Base-by-base conservation (phyloP, 257 asterid genomes). In the Anisodus tanguticus region DNA sequence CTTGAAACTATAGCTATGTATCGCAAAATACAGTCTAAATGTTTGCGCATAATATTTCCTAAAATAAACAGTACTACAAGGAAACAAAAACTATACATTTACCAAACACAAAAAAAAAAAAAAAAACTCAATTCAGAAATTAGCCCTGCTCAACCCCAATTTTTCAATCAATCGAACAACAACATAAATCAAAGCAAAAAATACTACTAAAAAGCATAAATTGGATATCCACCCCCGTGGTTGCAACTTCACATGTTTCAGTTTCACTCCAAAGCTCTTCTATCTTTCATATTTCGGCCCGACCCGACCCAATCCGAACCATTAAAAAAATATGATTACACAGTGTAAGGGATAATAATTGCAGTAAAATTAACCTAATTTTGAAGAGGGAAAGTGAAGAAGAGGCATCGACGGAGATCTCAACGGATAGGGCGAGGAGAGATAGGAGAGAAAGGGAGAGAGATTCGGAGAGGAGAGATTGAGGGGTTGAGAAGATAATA, bases 341-440 rank as follows among this genome's bases (percentile, higher is more conserved):
- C 12, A n/a, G 47, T 13, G 26, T 58, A 54, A 9, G n/a, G 10
- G 26, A 49, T 10, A 55, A 76, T 8, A 79, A 9, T 58, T 70
- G 80, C 37, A 45, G 81, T 54, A 85, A 77, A 53, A 77, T 5
- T 13, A 53, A 93, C 99, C 98, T 95, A 88, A 96, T 88, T 81
- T 71, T 84, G 89, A 93, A 94, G n/a, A 90, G 90, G 82, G 93
- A 90, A 91, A 88, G 85, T 84, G 94, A 80, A 79, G 89, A 80
- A 84, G 88, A 88, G 22, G 79, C 86, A 79, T 95, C 98, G 58
- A 91, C 94, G 79, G 88, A 88, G 89, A 97, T 90, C 91, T 97
- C 99, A 66, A 95, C 93, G 81, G 82, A 88, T 76, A 97, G 93
- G 22, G 98, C 94, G 51, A 95, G 89, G 10, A 97, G 26, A 31